These are phyloP conservation scores for Eucalyptus cloeziana DNA, from an alignment of 345 rosid species.

Conservation along the genomic window DNA sequence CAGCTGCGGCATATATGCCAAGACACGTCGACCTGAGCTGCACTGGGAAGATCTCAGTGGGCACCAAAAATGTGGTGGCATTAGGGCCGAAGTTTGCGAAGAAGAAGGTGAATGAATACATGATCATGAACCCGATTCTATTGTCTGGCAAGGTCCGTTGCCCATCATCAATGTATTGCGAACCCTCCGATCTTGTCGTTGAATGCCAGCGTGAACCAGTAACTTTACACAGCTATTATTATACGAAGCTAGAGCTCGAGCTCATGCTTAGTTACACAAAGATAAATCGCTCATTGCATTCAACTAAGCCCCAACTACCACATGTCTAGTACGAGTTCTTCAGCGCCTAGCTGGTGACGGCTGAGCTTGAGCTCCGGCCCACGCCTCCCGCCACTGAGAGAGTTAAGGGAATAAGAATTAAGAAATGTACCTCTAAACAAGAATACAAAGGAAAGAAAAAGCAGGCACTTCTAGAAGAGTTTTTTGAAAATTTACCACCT, in stretches of 20 bases:
- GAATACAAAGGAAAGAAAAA: no score
- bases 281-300: no score
- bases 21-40: not conserved
- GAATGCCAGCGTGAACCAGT: not conserved
- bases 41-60: not conserved
- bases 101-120: not conserved
- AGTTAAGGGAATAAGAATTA: no score
- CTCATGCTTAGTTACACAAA: no score
- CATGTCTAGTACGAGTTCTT: no score
- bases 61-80: not conserved
- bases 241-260: no score
- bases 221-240: not conserved
- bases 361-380: no score
- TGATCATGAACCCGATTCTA: not conserved
- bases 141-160: not conserved
- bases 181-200: not conserved
- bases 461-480: no score
- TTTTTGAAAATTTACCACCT: no score
- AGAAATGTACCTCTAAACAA: no score
- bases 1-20: not conserved
- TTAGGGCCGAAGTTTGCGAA: not conserved
- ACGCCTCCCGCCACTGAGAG: rapidly evolving
- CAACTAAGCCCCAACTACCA: no score
- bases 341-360: no score
- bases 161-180: not conserved